A percentile compares a stretch with the other conserved stretches of the same genome.
These are phyloP conservation scores for Avena eriantha DNA, from an alignment of 176 grass and related monocot species.

Conservation along the genomic window DNA sequence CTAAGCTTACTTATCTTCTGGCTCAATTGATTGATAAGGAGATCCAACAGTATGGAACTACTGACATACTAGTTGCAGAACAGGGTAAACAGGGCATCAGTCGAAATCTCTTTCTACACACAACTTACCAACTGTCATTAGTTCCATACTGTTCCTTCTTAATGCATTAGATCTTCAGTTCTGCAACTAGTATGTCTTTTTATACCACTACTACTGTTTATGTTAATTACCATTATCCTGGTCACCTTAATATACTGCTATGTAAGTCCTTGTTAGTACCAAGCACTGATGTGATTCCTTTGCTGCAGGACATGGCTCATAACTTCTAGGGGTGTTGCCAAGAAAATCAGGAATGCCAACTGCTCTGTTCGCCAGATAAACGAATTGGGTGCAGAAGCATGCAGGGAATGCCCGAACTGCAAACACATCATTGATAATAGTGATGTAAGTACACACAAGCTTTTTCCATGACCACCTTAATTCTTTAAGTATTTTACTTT, in stretches of 20 bases:
- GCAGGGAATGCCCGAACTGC: slow-evolving; percentile 81
- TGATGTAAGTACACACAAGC: slow-evolving; percentile 65
- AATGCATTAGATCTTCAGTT: not conserved
- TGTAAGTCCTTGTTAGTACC: not conserved
- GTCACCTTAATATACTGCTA: not conserved
- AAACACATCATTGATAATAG: slow-evolving; percentile 81
- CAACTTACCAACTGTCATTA: not conserved
- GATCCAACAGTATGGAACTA: no score
- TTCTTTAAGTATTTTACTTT: slow-evolving; percentile 8
- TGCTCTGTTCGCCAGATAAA: slow-evolving; percentile 48
- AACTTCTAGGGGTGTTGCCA: slow-evolving; percentile 77
- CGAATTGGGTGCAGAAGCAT: slow-evolving; percentile 66
- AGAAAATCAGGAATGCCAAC: slow-evolving; percentile 79
- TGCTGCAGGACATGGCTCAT: slow-evolving; percentile 76
- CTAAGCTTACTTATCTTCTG: not conserved
- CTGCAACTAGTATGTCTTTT: not conserved
- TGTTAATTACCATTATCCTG: not conserved
- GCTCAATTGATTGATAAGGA: not conserved
- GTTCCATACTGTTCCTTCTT: not conserved
- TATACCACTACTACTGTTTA: not conserved
- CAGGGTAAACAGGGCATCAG: not conserved
- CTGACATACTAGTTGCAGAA: no score
- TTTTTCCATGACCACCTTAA: not conserved
- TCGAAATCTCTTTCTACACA: not conserved
- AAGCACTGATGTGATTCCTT: not conserved